Evolutionary conservation across 2,329 filamentous ascomycete species (phyloP), one percentile per base, ranked within the genome.

Genomic region (Stagonosporopsis tanaceti): DNA sequence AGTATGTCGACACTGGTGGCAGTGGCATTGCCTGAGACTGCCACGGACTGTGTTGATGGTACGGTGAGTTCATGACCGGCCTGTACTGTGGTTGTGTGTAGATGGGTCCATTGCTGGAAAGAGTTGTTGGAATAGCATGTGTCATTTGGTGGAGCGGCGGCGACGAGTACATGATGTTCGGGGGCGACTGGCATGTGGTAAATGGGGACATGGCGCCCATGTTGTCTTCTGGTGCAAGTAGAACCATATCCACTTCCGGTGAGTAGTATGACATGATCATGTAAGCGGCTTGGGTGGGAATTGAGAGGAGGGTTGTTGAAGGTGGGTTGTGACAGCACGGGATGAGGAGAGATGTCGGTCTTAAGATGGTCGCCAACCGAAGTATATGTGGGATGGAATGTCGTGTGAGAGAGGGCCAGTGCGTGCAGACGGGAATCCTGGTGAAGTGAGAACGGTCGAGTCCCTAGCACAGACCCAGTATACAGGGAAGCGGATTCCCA

Each of bases 151-250:
- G 72, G 34, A 76, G 64, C 30, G 73, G 68, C 54, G 72, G 69
- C 47, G 74, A 75, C 45, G 74, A 75, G 58, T 76, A 76, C 64
- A 76, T 71, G 62, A 76, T 74, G 64, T 64, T 72, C 3, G 73
- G 75, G 45, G 74, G 69, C 32, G 75, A 76, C 63, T 74, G 72
- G 53, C 73, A 75, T 57, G 68, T 65, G 61, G 68, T 74, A 39
- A 72, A 69, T 48, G 74, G 73, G 55, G 75, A 77, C 25, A 76
- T 64, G 48, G 75, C 68, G 38, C 66, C 66, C 61, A 74, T 68
- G 54, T 57, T 62, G 32, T 74, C 73, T 50, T 74, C 72, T 17
- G 72, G 70, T 50, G 61, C 67, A 66, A 77, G 66, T 50, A 75
- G 65, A 39, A 69, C 73, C 65, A 77, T 68, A 42, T 76, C 74